Conservation (phyloP, 2,329 filamentous ascomycete genomes). For the Pezicula neosporulosa region DNA sequence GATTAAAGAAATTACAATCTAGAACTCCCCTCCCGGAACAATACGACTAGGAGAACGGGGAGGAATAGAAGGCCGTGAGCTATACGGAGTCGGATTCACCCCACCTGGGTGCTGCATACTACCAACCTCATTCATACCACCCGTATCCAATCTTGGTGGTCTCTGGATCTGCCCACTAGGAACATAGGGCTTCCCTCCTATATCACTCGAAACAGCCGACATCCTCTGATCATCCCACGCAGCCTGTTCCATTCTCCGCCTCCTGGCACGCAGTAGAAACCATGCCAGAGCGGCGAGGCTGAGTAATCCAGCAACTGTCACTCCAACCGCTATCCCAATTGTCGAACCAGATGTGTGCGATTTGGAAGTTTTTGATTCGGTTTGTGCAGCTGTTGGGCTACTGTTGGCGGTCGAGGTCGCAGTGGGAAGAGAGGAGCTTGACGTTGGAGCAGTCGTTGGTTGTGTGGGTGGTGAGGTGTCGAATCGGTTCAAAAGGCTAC, state of each 20-base stretch:
- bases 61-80: neutral
- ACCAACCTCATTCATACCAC: neutral
- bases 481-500: neutral
- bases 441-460: neutral
- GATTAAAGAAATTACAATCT: neutral
- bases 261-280: neutral
- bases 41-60: neutral
- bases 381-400: neutral
- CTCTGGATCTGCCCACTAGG: neutral
- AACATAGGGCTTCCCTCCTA: neutral
- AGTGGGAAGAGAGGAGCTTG: neutral
- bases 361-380: neutral
- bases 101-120: neutral
- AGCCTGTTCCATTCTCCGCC: too few relatives aligned
- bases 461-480: neutral
- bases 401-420: neutral
- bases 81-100: neutral
- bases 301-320: neutral
- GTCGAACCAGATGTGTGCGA: neutral
- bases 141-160: neutral
- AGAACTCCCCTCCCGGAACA: neutral
- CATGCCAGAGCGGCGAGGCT: neutral
- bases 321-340: constrained; percentile 2
- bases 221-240: neutral
- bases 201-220: neutral